Evolutionary conservation across 2,329 filamentous ascomycete genomes (phyloP).

Genomic region (Coniochaeta prunicola): DNA sequence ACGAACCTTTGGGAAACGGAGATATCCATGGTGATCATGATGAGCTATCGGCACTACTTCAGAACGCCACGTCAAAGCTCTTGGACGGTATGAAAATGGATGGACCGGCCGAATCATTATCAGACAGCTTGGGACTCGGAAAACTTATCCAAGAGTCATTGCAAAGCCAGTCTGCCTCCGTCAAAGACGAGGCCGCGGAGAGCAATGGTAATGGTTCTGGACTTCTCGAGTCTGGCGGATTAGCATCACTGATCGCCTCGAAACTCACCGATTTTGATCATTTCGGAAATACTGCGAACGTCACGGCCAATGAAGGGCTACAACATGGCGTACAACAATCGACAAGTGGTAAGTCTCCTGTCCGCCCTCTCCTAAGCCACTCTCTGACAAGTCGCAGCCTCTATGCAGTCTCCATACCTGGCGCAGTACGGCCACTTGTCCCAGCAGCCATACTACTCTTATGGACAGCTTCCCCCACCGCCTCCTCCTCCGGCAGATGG

Average conservation of each 20-base stretch:
- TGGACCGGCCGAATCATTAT: background rate
- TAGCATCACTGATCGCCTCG: constrained; percentile 18
- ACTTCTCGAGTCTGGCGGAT: constrained; percentile 13
- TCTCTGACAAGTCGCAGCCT: background rate
- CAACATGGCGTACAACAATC: background rate
- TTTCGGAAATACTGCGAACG: background rate
- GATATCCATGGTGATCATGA: background rate
- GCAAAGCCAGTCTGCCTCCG: constrained; percentile 3
- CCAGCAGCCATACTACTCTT: constrained; percentile 8
- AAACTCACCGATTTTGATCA: constrained; percentile 8
- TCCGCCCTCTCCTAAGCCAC: too few relatives aligned
- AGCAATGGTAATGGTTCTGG: background rate
- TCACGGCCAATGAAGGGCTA: background rate
- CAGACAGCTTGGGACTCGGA: constrained; percentile 8
- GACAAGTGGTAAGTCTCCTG: background rate
- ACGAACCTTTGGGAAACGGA: constrained; percentile 7
- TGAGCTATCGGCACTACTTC: background rate
- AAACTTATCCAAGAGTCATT: constrained; percentile 16
- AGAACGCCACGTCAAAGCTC: background rate
- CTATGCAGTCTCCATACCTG: constrained; percentile 6
- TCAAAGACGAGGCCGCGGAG: constrained; percentile 2
- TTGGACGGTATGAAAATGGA: background rate
- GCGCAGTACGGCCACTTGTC: constrained; percentile 10
- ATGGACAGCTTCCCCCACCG: constrained; percentile 20
- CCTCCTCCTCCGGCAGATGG: constrained; percentile 22